These are phyloP conservation scores for Mucor saturninus DNA, from an alignment of 371 early-diverging fungal genomes.

Conservation along the genomic window DNA sequence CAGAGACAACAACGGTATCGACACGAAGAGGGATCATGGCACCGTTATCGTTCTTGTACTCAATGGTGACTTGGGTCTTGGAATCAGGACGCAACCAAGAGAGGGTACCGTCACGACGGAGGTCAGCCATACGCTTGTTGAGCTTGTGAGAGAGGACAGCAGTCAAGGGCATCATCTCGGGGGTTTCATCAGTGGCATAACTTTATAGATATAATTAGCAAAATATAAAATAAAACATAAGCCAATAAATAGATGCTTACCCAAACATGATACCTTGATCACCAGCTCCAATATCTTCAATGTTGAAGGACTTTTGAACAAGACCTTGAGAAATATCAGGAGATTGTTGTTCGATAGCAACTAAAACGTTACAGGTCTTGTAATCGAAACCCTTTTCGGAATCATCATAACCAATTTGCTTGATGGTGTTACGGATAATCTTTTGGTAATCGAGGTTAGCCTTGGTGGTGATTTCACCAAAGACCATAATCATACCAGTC, in stretches of 20 bases:
- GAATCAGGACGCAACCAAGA: constrained; percentile 98
- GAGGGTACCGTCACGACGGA: constrained; percentile 91
- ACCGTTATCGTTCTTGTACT: constrained; percentile 95
- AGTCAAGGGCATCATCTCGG: constrained; percentile 99
- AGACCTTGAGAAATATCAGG: constrained; percentile 98
- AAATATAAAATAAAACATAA: too few relatives aligned
- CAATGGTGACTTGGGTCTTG: constrained; percentile 99
- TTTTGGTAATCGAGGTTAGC: constrained; percentile 97
- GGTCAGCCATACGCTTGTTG: constrained; percentile 92
- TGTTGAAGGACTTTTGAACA: constrained; percentile 84
- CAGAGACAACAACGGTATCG: constrained; percentile 98
- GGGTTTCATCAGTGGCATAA: constrained; percentile 98
- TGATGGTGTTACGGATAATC: constrained; percentile 96
- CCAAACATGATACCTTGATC: constrained; percentile 98
- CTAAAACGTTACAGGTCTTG: constrained; percentile 99
- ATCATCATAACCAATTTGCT: constrained; percentile 98
- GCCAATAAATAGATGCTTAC: not conserved
- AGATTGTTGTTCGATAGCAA: constrained; percentile 99
- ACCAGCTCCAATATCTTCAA: constrained; percentile 98
- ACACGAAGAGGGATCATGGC: constrained; percentile 95
- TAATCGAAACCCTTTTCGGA: constrained; percentile 98
- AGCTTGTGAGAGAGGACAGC: constrained; percentile 96
- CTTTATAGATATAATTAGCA: constrained; percentile 22
- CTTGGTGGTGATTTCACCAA: constrained; percentile 99
- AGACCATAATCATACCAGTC: constrained; percentile 99